Conservation (phyloP, 2,329 filamentous ascomycete species). For the Scortechinia acanthostroma region DNA sequence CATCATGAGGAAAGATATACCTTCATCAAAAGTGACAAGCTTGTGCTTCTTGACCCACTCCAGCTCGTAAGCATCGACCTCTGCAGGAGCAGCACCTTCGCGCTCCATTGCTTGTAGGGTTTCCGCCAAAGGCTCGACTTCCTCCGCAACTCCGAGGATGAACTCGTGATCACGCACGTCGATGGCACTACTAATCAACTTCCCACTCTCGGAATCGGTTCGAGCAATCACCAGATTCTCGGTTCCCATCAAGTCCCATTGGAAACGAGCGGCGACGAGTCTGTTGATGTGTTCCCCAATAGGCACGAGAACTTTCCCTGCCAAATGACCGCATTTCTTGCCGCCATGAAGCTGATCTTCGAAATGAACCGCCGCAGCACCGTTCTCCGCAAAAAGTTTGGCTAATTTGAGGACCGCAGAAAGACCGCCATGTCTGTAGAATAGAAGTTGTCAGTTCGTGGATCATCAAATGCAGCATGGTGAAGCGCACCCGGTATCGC, state of each 20-base stretch:
- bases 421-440: constrained; percentile 70
- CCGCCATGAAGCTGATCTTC: constrained; percentile 96
- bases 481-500: constrained; percentile 78
- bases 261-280: constrained; percentile 82
- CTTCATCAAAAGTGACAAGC: constrained; percentile 83
- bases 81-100: constrained; percentile 65
- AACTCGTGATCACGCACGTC: constrained; percentile 95
- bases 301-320: constrained; percentile 91
- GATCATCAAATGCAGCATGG: too few relatives aligned
- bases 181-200: constrained; percentile 80
- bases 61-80: constrained; percentile 81
- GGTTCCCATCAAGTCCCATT: constrained; percentile 96
- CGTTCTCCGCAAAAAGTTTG: constrained; percentile 95
- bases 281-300: constrained; percentile 95
- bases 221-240: constrained; percentile 93
- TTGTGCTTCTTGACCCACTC: constrained; percentile 81
- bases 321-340: constrained; percentile 97
- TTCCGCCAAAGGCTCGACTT: constrained; percentile 77
- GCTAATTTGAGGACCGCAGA: constrained; percentile 91
- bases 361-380: constrained; percentile 91
- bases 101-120: constrained; percentile 85
- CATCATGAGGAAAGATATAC: too few relatives aligned
- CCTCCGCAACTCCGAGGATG: constrained; percentile 78
- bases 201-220: constrained; percentile 91
- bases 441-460: too few relatives aligned